phyloP scores from a whole-genome alignment of 192 early-diverging fungal species.

The Coemansia sp. region DNA sequence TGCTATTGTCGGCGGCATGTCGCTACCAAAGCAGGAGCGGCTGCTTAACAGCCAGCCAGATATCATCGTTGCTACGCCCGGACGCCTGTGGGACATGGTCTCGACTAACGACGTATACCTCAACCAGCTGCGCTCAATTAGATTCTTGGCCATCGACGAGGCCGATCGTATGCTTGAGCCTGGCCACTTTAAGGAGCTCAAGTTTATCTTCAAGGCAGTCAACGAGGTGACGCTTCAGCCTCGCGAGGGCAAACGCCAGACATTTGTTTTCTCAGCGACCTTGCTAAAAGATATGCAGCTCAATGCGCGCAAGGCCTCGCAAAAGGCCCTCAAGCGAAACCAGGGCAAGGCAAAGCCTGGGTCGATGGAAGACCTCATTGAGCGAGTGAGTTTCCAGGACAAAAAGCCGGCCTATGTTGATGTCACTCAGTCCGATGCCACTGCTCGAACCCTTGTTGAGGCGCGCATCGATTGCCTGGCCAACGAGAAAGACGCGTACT shows the following conservation, averaged over 20 bases:
- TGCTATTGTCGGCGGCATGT: constrained; percentile 92
- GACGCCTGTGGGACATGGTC: constrained; percentile 70
- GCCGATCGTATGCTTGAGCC: constrained; percentile 82
- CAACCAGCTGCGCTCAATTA: constrained; percentile 57
- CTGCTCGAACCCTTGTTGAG: constrained; percentile 73
- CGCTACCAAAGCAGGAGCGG: constrained; percentile 85
- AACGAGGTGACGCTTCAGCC: constrained; percentile 30
- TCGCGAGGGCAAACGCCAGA: constrained; percentile 60
- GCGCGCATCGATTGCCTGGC: constrained; percentile 82
- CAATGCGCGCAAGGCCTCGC: constrained; percentile 18
- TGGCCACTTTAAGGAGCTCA: constrained; percentile 74
- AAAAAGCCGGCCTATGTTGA: constrained; percentile 74
- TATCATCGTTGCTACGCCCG: constrained; percentile 80
- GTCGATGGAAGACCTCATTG: constrained; percentile 70
- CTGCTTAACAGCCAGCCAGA: constrained; percentile 64
- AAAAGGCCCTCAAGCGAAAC: constrained; percentile 25
- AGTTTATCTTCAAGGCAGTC: constrained; percentile 57
- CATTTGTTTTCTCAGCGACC: constrained; percentile 94
- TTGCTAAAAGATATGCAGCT: constrained; percentile 57
- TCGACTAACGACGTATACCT: constrained; percentile 60
- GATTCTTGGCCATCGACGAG: constrained; percentile 79
- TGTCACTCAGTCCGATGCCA: constrained; percentile 62
- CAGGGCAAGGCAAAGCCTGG: constrained; percentile 29
- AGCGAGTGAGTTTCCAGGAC: constrained; percentile 74
- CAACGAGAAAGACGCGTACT: constrained; percentile 77